These are phyloP conservation scores for Xanthoceras sorbifolium DNA, from an alignment of 345 rosid genomes.

Conservation along the genomic window DNA sequence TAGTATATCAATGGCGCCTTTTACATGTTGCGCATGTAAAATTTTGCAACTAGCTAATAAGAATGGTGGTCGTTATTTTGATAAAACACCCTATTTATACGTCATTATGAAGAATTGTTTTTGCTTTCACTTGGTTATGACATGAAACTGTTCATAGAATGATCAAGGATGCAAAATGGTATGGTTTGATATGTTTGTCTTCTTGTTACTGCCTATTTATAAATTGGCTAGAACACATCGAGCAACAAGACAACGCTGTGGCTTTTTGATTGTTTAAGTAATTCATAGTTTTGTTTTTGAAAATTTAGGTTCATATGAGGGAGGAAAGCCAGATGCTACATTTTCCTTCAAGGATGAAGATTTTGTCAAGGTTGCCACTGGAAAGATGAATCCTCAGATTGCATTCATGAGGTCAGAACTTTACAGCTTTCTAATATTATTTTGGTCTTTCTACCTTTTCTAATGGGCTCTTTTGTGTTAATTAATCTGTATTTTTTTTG, in stretches of 20 bases:
- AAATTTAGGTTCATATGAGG: conserved; percentile 68
- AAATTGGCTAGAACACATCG: neutral
- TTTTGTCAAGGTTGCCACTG: conserved; percentile 84
- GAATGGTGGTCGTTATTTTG: neutral
- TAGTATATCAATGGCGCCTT: neutral
- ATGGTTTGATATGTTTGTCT: neutral
- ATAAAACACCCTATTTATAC: neutral
- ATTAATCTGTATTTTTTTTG: neutral
- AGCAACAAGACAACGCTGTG: neutral
- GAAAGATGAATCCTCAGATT: conserved; percentile 92
- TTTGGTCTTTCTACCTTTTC: neutral
- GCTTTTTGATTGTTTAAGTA: neutral
- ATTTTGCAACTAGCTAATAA: neutral
- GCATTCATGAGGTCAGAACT: conserved; percentile 82
- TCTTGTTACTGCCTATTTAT: neutral
- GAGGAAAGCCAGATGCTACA: conserved; percentile 86
- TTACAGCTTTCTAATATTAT: neutral
- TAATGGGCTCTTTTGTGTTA: neutral
- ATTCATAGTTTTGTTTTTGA: neutral
- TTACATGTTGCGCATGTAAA: neutral
- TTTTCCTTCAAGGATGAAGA: conserved; percentile 90
- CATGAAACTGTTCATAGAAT: neutral
- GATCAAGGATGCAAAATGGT: neutral
- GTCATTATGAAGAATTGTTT: neutral
- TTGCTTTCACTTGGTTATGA: neutral